Conservation (phyloP, 179 eudicot species). For the Heliamphora pulchella region DNA sequence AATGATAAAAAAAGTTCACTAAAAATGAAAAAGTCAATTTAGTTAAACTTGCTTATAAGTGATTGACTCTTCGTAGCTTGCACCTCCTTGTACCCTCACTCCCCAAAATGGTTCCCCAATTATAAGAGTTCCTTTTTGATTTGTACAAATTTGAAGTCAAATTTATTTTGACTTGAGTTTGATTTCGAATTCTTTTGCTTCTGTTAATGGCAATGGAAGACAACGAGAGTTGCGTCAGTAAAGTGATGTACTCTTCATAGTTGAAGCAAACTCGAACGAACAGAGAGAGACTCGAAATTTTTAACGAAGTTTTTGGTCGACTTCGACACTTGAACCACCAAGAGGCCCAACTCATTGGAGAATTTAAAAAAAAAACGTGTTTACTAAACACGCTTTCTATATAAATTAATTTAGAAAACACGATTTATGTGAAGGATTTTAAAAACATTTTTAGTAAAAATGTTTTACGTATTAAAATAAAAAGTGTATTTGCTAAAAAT, state of each 20-base stretch:
- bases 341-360: slow-evolving; percentile 19
- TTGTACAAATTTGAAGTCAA: background rate
- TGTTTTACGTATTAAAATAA: no score
- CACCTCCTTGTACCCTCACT: no score
- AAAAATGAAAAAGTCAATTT: no score
- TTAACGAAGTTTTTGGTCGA: slow-evolving; percentile 23
- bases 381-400: no score
- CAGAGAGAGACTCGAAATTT: slow-evolving; percentile 21
- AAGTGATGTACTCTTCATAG: slow-evolving; percentile 20
- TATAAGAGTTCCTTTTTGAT: background rate
- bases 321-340: slow-evolving; percentile 22
- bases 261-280: slow-evolving; percentile 14
- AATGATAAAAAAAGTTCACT: no score
- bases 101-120: background rate
- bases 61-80: no score
- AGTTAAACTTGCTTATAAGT: no score
- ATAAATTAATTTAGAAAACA: no score
- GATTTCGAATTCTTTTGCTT: background rate
- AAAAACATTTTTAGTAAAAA: no score
- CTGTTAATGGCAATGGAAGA: slow-evolving; percentile 29
- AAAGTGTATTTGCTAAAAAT: no score
- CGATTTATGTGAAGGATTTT: no score
- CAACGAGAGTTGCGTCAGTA: slow-evolving; percentile 33
- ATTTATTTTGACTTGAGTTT: background rate
- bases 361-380: no score